Percentiles rank a stretch among this genome's conserved stretches.
Evolutionary conservation across 352 stramenopile species (phyloP).

Genomic region (Globisporangium rhizosaccharum): DNA sequence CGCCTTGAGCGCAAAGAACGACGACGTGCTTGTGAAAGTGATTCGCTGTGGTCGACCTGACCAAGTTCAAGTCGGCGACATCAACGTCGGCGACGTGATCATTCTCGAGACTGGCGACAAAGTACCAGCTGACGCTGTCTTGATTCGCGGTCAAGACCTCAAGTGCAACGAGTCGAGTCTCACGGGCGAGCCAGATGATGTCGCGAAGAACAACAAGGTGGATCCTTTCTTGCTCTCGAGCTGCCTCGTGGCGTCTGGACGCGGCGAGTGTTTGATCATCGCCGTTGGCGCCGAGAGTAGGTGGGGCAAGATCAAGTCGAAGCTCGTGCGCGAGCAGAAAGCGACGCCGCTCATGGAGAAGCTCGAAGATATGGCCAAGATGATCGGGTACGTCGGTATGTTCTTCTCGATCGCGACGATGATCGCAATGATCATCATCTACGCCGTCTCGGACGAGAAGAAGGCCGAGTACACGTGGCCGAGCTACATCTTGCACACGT

Average conservation of each 20-base stretch:
- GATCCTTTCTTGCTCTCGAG: slow-evolving; percentile 88
- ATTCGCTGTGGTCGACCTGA: slow-evolving; percentile 58
- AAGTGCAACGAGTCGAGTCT: slow-evolving; percentile 95
- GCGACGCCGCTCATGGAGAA: slow-evolving; percentile 92
- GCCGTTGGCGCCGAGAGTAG: slow-evolving; percentile 76
- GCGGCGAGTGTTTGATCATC: slow-evolving; percentile 75
- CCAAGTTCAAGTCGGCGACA: slow-evolving; percentile 63
- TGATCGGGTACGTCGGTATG: slow-evolving; percentile 86
- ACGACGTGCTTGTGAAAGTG: slow-evolving; percentile 85
- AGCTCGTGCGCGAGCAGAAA: slow-evolving; percentile 84
- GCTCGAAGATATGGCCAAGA: slow-evolving; percentile 87
- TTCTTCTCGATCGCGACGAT: slow-evolving; percentile 85
- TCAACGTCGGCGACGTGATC: slow-evolving; percentile 86
- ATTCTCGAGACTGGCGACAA: slow-evolving; percentile 92
- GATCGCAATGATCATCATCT: slow-evolving; percentile 84
- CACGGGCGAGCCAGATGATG: slow-evolving; percentile 94
- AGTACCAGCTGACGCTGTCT: slow-evolving; percentile 92
- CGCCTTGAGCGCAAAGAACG: slow-evolving; percentile 81
- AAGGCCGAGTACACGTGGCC: slow-evolving; percentile 63
- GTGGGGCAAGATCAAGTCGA: slow-evolving; percentile 91
- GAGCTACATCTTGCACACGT: slow-evolving; percentile 89
- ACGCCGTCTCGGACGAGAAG: slow-evolving; percentile 49
- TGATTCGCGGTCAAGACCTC: slow-evolving; percentile 91
- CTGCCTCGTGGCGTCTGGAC: slow-evolving; percentile 68
- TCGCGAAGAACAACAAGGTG: slow-evolving; percentile 69